Evolutionary conservation across 768 basidiomycete species (phyloP).

Genomic region (Rhizopogon rudus): DNA sequence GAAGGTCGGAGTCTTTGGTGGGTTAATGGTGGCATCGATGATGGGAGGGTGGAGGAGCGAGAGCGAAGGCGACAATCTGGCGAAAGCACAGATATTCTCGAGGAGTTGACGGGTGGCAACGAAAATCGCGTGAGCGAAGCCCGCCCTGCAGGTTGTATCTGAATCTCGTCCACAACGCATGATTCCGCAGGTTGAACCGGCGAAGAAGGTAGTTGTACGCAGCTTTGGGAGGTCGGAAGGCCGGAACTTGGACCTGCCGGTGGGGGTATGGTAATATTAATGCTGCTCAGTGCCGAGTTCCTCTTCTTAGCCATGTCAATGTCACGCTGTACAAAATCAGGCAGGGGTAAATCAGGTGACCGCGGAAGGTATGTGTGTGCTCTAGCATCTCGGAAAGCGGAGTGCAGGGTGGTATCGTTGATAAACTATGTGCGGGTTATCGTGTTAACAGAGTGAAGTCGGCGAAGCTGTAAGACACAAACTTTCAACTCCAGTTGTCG

Average conservation of each 20-base stretch:
- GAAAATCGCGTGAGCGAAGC: neutral
- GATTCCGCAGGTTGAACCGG: neutral
- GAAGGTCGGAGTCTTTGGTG: neutral
- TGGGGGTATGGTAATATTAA: neutral
- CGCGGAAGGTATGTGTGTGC: conserved; percentile 23
- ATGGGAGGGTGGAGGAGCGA: neutral
- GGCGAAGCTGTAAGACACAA: neutral
- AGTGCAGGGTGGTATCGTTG: conserved; percentile 20
- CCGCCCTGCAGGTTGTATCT: neutral
- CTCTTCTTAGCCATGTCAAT: too few species aligned
- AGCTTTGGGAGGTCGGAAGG: neutral
- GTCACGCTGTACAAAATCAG: neutral
- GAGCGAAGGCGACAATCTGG: neutral
- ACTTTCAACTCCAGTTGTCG: conserved; percentile 25
- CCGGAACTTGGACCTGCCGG: neutral
- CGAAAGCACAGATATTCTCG: neutral
- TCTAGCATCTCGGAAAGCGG: conserved; percentile 29
- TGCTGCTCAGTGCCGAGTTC: neutral
- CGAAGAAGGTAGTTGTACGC: neutral
- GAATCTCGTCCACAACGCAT: neutral
- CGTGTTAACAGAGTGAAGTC: neutral
- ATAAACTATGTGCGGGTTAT: conserved; percentile 22
- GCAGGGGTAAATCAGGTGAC: conserved; percentile 22
- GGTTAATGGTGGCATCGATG: neutral
- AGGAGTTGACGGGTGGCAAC: neutral